These are phyloP conservation scores for Aspergillus nanangensis DNA, from an alignment of 495 filamentous ascomycete genomes.

Conservation along the genomic window DNA sequence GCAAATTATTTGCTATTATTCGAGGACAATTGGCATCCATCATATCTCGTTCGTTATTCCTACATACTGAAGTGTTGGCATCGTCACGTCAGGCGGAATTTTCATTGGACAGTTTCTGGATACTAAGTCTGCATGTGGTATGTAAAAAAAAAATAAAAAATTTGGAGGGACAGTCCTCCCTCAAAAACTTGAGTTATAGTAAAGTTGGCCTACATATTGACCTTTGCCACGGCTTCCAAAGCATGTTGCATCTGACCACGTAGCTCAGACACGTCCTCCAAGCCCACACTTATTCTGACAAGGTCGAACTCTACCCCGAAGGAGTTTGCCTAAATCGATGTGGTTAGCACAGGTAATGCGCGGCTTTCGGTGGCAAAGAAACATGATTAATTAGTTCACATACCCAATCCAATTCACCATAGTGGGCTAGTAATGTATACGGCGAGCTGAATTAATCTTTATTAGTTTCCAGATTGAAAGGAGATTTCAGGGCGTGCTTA, in stretches of 20 bases:
- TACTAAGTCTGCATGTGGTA: no score
- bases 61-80: no score
- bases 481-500: background rate
- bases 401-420: conserved; percentile 85
- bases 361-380: no score
- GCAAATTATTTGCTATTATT: no score
- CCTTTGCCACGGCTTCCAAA: conserved; percentile 36
- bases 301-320: conserved; percentile 76
- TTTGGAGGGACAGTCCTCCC: no score
- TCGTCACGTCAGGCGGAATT: no score
- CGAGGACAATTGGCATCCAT: no score
- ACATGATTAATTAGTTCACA: conserved; percentile 22
- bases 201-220: background rate
- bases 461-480: background rate
- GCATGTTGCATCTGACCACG: conserved; percentile 42
- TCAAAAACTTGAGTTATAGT: no score
- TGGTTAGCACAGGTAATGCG: no score
- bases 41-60: no score
- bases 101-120: no score
- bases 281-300: conserved; percentile 82
- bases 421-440: conserved; percentile 90
- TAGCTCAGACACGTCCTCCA: conserved; percentile 73
- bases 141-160: no score
- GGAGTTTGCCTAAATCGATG: conserved; percentile 61
- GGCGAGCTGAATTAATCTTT: conserved; percentile 53